These are phyloP conservation scores for Termitomyces sp. DNA, from an alignment of 768 basidiomycete species.

Conservation along the genomic window DNA sequence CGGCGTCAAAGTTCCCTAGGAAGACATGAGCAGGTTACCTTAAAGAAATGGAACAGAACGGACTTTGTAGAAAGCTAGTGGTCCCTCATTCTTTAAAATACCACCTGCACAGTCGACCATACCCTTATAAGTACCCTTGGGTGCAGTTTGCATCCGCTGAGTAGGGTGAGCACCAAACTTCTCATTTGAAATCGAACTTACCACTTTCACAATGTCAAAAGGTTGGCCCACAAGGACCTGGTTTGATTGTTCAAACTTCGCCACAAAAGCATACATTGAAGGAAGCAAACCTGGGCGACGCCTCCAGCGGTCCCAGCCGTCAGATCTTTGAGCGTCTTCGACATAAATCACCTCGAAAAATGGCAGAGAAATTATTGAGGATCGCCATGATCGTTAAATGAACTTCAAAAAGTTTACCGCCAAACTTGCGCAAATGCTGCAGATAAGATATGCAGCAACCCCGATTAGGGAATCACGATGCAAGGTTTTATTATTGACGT, in stretches of 20 bases:
- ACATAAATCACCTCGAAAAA: slow-evolving; percentile 24
- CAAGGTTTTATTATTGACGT: background rate
- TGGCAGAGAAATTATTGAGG: slow-evolving; percentile 3
- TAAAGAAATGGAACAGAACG: background rate
- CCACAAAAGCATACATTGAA: slow-evolving; percentile 4
- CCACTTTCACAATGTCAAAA: slow-evolving; percentile 97
- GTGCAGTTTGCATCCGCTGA: slow-evolving; percentile 91
- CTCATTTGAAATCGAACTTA: slow-evolving; percentile 33
- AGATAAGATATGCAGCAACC: slow-evolving; percentile 23
- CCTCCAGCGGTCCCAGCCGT: slow-evolving; percentile 90
- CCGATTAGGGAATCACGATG: slow-evolving; percentile 4
- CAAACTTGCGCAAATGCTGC: slow-evolving; percentile 26
- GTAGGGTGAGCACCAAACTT: background rate
- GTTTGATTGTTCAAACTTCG: slow-evolving; percentile 9
- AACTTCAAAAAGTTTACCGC: slow-evolving; percentile 9
- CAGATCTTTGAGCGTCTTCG: slow-evolving; percentile 79
- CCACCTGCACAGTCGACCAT: slow-evolving; percentile 89
- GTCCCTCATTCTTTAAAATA: slow-evolving; percentile 87
- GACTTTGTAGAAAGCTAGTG: slow-evolving; percentile 94
- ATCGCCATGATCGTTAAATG: slow-evolving; percentile 7
- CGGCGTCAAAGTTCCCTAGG: slow-evolving; percentile 84
- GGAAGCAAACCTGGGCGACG: slow-evolving; percentile 65
- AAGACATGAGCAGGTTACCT: slow-evolving; percentile 2
- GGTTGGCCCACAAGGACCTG: slow-evolving; percentile 90
- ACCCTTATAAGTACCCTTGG: slow-evolving; percentile 82